Percentiles rank a stretch among this genome's conserved stretches.
Conservation (phyloP, 352 stramenopile genomes). For the Aphanomyces astaci region DNA sequence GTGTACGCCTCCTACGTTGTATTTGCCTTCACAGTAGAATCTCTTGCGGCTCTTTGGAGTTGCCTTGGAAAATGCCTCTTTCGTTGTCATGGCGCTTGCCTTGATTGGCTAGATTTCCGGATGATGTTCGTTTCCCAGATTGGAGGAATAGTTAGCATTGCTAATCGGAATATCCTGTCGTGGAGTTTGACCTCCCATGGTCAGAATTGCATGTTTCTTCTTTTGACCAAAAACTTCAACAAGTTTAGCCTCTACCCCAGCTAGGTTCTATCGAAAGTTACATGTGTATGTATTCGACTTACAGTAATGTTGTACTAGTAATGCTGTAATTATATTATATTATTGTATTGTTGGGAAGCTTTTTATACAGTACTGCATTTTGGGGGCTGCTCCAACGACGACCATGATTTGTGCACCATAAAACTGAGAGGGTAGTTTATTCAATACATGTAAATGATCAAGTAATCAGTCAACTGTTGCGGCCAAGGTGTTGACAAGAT, state of each 20-base stretch:
- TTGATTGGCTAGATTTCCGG: too few relatives aligned
- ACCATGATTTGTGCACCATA: constrained; percentile 1
- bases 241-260: too few relatives aligned
- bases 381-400: too few relatives aligned
- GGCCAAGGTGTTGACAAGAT: background rate
- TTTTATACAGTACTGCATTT: too few relatives aligned
- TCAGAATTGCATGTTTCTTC: too few relatives aligned
- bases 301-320: background rate
- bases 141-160: background rate
- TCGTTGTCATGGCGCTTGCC: too few relatives aligned
- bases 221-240: too few relatives aligned
- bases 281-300: background rate
- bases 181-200: background rate
- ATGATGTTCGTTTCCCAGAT: background rate
- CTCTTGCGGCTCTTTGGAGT: too few relatives aligned
- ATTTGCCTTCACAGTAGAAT: too few relatives aligned
- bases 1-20: background rate
- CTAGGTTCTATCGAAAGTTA: background rate
- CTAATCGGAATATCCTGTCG: background rate
- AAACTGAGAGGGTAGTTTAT: background rate
- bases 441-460: background rate
- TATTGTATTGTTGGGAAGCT: too few relatives aligned
- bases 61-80: too few relatives aligned
- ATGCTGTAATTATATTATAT: too few relatives aligned
- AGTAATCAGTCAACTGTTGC: background rate